Conservation (phyloP, 2,329 filamentous ascomycete species). For the Fusarium algeriense region DNA sequence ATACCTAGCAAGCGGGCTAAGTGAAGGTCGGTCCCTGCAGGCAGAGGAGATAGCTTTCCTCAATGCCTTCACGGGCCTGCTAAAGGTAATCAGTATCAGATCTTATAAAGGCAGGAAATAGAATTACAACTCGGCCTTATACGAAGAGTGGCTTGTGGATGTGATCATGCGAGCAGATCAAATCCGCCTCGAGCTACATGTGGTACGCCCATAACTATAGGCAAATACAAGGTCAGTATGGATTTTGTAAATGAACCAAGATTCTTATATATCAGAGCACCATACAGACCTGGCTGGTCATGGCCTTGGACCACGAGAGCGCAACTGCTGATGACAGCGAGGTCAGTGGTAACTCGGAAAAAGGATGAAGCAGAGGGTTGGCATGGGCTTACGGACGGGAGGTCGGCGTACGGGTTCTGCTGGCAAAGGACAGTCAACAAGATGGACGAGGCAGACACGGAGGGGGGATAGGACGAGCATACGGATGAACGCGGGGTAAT, state of each 20-base stretch:
- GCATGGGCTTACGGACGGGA: background rate
- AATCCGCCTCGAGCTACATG: too few relatives aligned
- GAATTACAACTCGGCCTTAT: background rate
- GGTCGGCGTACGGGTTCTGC: background rate
- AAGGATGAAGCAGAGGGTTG: rapidly evolving
- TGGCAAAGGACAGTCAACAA: background rate
- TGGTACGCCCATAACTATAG: background rate
- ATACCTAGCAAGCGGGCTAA: background rate
- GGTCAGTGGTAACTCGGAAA: background rate
- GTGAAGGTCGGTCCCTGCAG: background rate
- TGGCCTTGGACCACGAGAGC: background rate
- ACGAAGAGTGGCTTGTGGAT: background rate
- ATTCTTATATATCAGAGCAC: rapidly evolving
- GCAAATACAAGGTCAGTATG: background rate
- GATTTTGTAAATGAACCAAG: too few relatives aligned
- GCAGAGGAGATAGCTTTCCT: background rate
- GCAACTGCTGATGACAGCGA: background rate
- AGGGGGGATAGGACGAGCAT: background rate
- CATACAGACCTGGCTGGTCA: background rate
- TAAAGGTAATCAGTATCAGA: background rate
- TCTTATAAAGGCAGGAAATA: background rate
- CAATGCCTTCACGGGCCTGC: background rate
- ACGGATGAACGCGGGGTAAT: background rate
- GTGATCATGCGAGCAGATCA: background rate
- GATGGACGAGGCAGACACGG: rapidly evolving